phyloP scores from a whole-genome alignment of 306 rosid species.

The Canavalia gladiata region DNA sequence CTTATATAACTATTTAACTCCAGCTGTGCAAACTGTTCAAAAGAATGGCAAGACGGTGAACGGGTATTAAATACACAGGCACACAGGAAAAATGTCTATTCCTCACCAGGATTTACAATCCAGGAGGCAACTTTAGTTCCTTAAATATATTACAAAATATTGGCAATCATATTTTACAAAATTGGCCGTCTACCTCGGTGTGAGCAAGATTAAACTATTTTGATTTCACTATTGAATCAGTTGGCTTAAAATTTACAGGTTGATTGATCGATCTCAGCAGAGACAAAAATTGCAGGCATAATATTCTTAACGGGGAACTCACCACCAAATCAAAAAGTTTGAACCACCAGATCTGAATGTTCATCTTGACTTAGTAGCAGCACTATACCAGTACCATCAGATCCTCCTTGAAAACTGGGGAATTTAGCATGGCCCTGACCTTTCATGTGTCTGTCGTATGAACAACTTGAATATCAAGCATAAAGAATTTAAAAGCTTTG shows the following conservation, averaged over 20 bases:
- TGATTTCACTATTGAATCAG: conserved; percentile 50
- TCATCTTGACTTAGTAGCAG: conserved; percentile 53
- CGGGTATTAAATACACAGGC: conserved; percentile 31
- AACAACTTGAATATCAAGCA: conserved; percentile 46
- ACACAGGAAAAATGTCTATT: conserved; percentile 6
- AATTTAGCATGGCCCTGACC: conserved; percentile 45
- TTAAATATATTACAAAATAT: conserved; percentile 48
- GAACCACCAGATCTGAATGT: conserved; percentile 45
- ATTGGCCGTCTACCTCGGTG: conserved; percentile 42
- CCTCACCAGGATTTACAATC: conserved; percentile 33
- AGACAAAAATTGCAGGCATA: conserved; percentile 57
- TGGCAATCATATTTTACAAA: conserved; percentile 51
- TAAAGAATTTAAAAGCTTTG: conserved; percentile 44
- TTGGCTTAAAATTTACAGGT: conserved; percentile 65
- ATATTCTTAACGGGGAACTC: conserved; percentile 50
- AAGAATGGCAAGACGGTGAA: not conserved
- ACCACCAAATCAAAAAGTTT: conserved; percentile 49
- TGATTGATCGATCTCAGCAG: conserved; percentile 56
- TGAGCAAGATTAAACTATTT: conserved; percentile 32
- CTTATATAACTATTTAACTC: conserved; percentile 11
- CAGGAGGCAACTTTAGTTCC: conserved; percentile 36
- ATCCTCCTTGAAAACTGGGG: conserved; percentile 47
- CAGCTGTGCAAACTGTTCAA: not conserved
- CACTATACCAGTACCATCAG: conserved; percentile 55
- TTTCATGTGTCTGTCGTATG: conserved; percentile 39